Evolutionary conservation across 202 grass and related monocot species (phyloP), one percentile per base, ranked within the genome.

Genomic region (Carex sylvatica): DNA sequence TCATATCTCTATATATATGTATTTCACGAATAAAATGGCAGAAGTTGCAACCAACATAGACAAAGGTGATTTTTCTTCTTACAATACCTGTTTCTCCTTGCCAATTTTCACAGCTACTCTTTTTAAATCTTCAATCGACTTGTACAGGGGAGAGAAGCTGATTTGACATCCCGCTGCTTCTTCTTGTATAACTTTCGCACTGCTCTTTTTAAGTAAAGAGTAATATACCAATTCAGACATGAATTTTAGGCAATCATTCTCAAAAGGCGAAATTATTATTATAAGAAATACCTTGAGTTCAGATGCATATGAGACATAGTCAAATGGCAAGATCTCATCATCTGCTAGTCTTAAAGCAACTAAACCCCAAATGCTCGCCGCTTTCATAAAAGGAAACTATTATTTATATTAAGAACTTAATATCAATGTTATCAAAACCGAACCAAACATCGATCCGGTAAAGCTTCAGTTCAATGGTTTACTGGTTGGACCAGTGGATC

Each of bases 311-410:
- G 89, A 78, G 46, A 83, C 62, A 7, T 98, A 95, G 79, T 93
- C 83, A 66, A 98, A 98, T 19, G 95, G 92, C 76, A 98, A 81
- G 63, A 98, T 86, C 54, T 91, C 90, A 10, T 98, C 95, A 24
- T 90, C 69, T 12, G 95, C 92, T 71, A 98, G 87, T 67, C 80
- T 93, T 65, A 98, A 86, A 84, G 89, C 92, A 88, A 95, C 87
- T 55, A 90, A 84, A 71, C 95, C 92, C 95, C 92, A 95, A 10
- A 98, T 94, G 80, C 90, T 98, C 55, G 92, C 92, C 65, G 71
- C 95, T 93, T 74, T 42, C 20, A 68, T 81, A 58, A 77, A 75
- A 11, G 2, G n/a, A 55, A 75, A 54, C 3, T 55, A 72, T 23
- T 13, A 23, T 49, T 2, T 72, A 24, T 49, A 49, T 72, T 23